A percentile compares a stretch with the other conserved stretches of the same genome.
Evolutionary conservation across 768 basidiomycete species (phyloP).

Genomic region (Xerocomellus chrysenteron): DNA sequence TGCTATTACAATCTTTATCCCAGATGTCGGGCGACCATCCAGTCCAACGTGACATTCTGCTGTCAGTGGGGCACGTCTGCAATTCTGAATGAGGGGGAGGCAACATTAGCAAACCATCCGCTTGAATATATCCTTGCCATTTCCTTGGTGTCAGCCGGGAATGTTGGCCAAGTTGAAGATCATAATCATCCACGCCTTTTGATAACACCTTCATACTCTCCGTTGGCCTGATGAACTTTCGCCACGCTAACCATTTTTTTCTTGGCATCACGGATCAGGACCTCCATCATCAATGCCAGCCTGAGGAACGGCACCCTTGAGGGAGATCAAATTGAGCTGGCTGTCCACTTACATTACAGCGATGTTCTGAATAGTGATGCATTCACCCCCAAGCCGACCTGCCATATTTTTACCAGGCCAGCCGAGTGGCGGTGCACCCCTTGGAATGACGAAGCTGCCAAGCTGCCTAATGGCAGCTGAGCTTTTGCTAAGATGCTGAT

Average conservation of each 20-base stretch:
- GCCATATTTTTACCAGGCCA: constrained; percentile 99
- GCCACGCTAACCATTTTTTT: constrained; percentile 73
- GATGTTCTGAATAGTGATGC: constrained; percentile 85
- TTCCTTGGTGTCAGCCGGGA: constrained; percentile 86
- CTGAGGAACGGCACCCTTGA: constrained; percentile 81
- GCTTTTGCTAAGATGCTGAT: too few relatives aligned
- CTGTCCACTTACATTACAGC: constrained; percentile 87
- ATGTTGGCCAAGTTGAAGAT: constrained; percentile 79
- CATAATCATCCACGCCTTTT: constrained; percentile 72
- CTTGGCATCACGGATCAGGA: constrained; percentile 85
- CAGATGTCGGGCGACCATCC: not conserved
- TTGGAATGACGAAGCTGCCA: too few relatives aligned
- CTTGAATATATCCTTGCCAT: constrained; percentile 48
- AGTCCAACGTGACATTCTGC: not conserved
- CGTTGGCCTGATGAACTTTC: constrained; percentile 64
- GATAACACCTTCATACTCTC: constrained; percentile 76
- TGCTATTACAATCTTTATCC: not conserved
- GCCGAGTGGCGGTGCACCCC: too few relatives aligned
- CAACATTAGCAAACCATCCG: not conserved
- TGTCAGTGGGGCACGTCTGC: not conserved
- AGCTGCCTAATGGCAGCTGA: too few relatives aligned
- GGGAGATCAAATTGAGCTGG: constrained; percentile 81
- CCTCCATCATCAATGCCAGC: constrained; percentile 81
- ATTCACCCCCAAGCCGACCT: constrained; percentile 84
- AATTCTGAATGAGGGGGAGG: not conserved